Base-by-base conservation (phyloP, 75 land plant species). In the Ceratopteris richardii region DNA sequence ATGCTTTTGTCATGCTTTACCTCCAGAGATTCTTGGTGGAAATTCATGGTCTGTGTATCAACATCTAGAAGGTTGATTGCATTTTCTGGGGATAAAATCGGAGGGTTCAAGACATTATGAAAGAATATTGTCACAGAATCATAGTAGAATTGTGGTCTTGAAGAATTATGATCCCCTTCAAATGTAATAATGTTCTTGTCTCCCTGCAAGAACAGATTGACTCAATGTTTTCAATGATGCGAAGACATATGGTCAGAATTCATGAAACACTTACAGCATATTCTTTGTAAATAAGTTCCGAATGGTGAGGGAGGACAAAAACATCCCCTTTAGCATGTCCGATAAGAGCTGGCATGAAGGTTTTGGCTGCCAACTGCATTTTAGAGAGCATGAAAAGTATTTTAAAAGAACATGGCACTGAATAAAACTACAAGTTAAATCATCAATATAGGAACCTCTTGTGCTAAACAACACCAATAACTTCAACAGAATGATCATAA, bases 121-220 rank as follows among this genome's bases (percentile, higher is more conserved):
- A 88, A 88, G 66, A 88, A 88, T 23, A 88, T 88, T 37, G 82
- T 85, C 67, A 85, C 83, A 9, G 94, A 88, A 64, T 88, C 89
- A 68, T 85, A 88, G 64, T 88, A 88, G 48, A 88, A 88, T 28
- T 79, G 89, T 29, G 94, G 94, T 4, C 94, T 77, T 10, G 83
- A 79, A 56, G 94, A 88, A 62, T 88, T 88, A 71, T 88, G 94
- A 55, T 88, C 94, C 26, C 94, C 94, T 22, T 88, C 94, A 77
- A 88, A 88, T 59, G 77, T 88, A 41, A 88, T 88, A 20, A 88
- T 85, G 65, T 88, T 88, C 64, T 88, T 88, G 67, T 88, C 94
- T 24, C 94, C 94, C 94, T 88, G 75, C 55, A 56, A 66, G 25
- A 48, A 4, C 20, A n/a, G n/a, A n/a, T n/a, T n/a, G n/a, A n/a